A percentile compares a stretch with the other conserved stretches of the same genome.
phyloP scores from a whole-genome alignment of 2,329 filamentous ascomycete species.

The Aspergillus terreus region DNA sequence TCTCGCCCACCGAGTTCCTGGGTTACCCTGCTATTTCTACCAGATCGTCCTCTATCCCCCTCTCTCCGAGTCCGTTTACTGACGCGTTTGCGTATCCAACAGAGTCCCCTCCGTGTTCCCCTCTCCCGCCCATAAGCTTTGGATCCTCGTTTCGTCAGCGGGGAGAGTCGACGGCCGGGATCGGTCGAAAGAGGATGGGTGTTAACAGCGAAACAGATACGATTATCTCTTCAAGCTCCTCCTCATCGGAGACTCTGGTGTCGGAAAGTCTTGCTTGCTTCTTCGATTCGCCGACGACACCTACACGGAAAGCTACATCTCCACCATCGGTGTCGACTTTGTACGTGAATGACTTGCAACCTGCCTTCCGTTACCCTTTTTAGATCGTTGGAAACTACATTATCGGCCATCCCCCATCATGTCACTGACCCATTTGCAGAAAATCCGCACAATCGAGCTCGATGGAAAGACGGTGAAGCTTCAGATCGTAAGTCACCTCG shows the following conservation, averaged over 20 bases:
- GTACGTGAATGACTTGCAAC: conserved; percentile 54
- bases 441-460: conserved; percentile 99
- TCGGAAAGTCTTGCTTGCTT: conserved; percentile 98
- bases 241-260: conserved; percentile 99
- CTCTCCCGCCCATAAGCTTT: neutral
- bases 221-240: conserved; percentile 99
- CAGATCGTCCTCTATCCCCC: neutral
- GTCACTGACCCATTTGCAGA: conserved; percentile 52
- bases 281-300: conserved; percentile 98
- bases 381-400: neutral
- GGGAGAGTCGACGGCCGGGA: neutral
- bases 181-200: too few species aligned
- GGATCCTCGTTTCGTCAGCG: neutral
- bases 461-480: conserved; percentile 99
- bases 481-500: conserved; percentile 72
- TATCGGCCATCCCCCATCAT: neutral
- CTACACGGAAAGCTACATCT: conserved; percentile 99
- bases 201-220: conserved; percentile 66
- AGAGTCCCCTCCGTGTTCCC: conserved; percentile 2
- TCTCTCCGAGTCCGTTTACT: neutral
- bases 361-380: conserved; percentile 2
- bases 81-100: neutral
- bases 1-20: neutral
- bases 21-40: neutral
- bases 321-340: conserved; percentile 98